Evolutionary conservation across 495 filamentous ascomycete genomes (phyloP).

Genomic region (Margaritispora aquatica): DNA sequence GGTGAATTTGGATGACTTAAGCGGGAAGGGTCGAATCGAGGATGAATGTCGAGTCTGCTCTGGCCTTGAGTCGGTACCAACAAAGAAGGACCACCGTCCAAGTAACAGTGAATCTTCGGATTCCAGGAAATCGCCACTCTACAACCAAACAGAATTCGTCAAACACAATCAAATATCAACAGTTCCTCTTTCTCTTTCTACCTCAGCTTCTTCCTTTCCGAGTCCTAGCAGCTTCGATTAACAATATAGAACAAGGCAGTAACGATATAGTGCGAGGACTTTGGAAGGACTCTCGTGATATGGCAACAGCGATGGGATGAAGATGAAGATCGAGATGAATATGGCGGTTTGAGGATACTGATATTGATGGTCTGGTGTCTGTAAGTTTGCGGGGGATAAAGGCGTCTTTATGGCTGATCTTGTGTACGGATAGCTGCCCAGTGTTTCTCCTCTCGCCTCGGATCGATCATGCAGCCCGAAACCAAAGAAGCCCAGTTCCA

Average conservation of each 20-base stretch:
- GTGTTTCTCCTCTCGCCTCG: not conserved
- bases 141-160: not conserved
- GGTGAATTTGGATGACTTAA: not conserved
- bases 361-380: slow-evolving; percentile 3
- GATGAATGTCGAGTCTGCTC: not conserved
- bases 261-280: not conserved
- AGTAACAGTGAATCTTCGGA: not conserved
- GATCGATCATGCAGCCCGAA: slow-evolving; percentile 1
- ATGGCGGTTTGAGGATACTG: slow-evolving; percentile 12
- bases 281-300: not conserved
- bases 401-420: slow-evolving; percentile 16
- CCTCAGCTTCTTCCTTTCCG: slow-evolving; percentile 2
- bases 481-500: not conserved
- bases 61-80: not conserved
- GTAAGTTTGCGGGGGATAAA: slow-evolving; percentile 1
- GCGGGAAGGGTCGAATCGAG: not conserved
- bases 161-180: slow-evolving; percentile 2
- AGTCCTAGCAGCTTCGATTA: not conserved
- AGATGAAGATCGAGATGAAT: too few species aligned
- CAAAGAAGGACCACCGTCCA: not conserved
- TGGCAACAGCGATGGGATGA: not conserved
- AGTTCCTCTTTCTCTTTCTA: not conserved
- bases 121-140: not conserved
- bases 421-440: not conserved
- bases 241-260: not conserved